A percentile compares a stretch with the other conserved stretches of the same genome.
Evolutionary conservation across 83 land plant species (phyloP).

Genomic region (Diphasiastrum complanatum): DNA sequence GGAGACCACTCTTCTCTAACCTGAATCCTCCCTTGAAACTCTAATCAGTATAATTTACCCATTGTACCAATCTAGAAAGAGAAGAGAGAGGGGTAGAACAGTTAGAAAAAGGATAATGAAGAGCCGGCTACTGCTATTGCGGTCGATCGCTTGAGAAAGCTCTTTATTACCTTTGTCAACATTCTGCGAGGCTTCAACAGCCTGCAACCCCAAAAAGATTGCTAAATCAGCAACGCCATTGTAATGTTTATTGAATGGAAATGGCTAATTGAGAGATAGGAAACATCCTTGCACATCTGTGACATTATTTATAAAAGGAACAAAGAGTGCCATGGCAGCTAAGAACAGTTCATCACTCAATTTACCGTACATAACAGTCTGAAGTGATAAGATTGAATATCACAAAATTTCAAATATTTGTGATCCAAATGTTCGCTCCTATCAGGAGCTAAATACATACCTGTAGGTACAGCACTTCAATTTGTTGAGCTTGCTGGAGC

Average conservation of each 20-base stretch:
- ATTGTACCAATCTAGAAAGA: slow-evolving; percentile 94
- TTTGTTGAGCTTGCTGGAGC: slow-evolving; percentile 85
- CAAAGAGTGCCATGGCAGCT: too few relatives aligned
- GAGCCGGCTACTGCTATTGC: slow-evolving; percentile 82
- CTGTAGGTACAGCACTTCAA: slow-evolving; percentile 76
- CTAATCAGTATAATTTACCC: slow-evolving; percentile 12
- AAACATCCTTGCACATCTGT: too few relatives aligned
- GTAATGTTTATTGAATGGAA: neutral
- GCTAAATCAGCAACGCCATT: neutral
- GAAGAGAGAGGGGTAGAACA: slow-evolving; percentile 73
- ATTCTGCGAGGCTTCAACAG: slow-evolving; percentile 85
- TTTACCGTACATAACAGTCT: too few relatives aligned
- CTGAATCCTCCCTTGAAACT: neutral
- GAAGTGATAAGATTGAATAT: neutral
- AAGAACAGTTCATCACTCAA: too few relatives aligned
- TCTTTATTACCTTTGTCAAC: slow-evolving; percentile 89
- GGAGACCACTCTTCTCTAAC: too few relatives aligned
- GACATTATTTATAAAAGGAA: too few relatives aligned
- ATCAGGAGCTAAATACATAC: slow-evolving; percentile 20
- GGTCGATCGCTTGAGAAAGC: slow-evolving; percentile 67
- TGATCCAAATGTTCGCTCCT: neutral
- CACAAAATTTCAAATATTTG: neutral
- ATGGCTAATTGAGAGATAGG: slow-evolving; percentile 3
- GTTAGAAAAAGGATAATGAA: slow-evolving; percentile 67
- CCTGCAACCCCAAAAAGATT: slow-evolving; percentile 50